Percentiles rank a stretch among this genome's conserved stretches.
Conservation (phyloP, 768 basidiomycete genomes). For the Lyophyllum semitale region DNA sequence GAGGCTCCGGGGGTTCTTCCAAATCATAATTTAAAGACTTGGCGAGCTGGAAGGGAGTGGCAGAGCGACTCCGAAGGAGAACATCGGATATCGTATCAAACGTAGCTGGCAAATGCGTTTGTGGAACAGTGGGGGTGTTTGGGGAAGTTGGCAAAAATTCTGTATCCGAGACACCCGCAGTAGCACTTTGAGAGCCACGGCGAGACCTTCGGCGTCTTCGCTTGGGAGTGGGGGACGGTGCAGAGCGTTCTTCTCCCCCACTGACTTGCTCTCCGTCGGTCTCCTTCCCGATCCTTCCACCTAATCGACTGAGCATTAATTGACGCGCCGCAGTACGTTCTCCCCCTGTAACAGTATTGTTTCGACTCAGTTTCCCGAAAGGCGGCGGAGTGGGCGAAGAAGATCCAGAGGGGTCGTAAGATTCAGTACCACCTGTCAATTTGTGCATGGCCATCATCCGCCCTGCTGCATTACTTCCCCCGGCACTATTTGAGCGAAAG, state of each 20-base stretch:
- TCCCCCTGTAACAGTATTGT: conserved; percentile 82
- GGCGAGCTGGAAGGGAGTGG: conserved; percentile 42
- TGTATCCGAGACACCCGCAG: conserved; percentile 53
- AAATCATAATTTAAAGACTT: conserved; percentile 32
- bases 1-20: conserved; percentile 27
- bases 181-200: conserved; percentile 43
- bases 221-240: conserved; percentile 50
- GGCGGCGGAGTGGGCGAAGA: conserved; percentile 53
- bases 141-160: conserved; percentile 52
- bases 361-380: conserved; percentile 52
- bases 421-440: conserved; percentile 75
- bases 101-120: conserved; percentile 50
- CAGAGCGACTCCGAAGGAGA: conserved; percentile 38
- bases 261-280: conserved; percentile 64
- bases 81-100: conserved; percentile 36
- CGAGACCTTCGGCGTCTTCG: conserved; percentile 61
- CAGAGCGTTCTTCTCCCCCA: conserved; percentile 56
- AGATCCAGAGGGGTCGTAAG: conserved; percentile 57
- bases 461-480: conserved; percentile 60
- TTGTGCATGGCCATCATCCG: conserved; percentile 81
- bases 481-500: conserved; percentile 91
- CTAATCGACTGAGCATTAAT: conserved; percentile 64
- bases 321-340: conserved; percentile 75
- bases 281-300: conserved; percentile 58
- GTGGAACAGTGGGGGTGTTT: conserved; percentile 59